Evolutionary conservation across 2,329 filamentous ascomycete genomes (phyloP).

Genomic region (Fusarium solani-melongenae): DNA sequence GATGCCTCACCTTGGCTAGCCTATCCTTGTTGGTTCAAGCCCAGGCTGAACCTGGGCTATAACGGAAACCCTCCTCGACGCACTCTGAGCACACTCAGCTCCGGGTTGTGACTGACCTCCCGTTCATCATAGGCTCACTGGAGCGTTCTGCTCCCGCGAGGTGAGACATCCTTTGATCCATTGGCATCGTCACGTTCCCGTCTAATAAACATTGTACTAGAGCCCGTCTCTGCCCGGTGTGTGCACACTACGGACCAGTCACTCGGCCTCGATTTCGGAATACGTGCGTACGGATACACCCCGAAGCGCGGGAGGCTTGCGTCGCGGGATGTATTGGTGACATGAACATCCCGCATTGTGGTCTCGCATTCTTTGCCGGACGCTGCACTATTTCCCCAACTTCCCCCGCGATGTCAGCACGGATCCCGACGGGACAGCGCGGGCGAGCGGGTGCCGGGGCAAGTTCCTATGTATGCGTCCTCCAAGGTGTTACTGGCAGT

Average conservation of each 20-base stretch:
- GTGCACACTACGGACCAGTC: constrained; percentile 20
- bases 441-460: constrained; percentile 42
- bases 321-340: constrained; percentile 25
- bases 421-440: constrained; percentile 41
- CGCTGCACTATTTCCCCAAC: constrained; percentile 41
- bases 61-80: constrained; percentile 1
- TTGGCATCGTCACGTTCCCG: constrained; percentile 25
- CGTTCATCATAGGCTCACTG: constrained; percentile 20
- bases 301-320: constrained; percentile 28
- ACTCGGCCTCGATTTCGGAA: constrained; percentile 14
- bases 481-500: neutral
- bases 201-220: constrained; percentile 22
- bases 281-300: constrained; percentile 26
- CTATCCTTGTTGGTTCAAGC: neutral
- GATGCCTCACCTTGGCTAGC: constrained; percentile 16
- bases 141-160: constrained; percentile 6
- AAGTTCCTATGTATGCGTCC: neutral
- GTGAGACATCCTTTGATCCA: constrained; percentile 37
- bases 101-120: constrained; percentile 12
- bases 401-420: constrained; percentile 44
- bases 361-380: constrained; percentile 21
- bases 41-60: neutral
- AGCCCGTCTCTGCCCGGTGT: constrained; percentile 38
- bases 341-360: constrained; percentile 31
- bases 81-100: neutral